Conservation (phyloP, 1,284 basidiomycete species). For the Cutaneotrichosporon cavernicola region DNA sequence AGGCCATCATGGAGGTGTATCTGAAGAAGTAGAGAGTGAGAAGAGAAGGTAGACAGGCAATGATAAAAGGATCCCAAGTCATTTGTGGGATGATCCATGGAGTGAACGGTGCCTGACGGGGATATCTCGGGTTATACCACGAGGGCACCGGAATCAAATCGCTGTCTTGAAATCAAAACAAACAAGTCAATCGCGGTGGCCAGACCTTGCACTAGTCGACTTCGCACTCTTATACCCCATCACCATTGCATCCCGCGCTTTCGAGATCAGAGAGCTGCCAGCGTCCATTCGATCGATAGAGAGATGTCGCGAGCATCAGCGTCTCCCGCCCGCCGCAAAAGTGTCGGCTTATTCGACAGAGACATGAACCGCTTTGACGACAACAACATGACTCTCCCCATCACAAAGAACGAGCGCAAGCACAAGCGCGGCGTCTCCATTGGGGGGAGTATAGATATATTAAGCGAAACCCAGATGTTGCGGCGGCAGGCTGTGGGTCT, state of each 20-base stretch:
- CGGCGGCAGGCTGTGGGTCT: slow-evolving; percentile 14
- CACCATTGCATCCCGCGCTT: neutral
- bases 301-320: slow-evolving; percentile 4
- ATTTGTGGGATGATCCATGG: neutral
- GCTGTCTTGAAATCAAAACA: slow-evolving; percentile 7
- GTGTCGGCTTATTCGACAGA: slow-evolving; percentile 32
- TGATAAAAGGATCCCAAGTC: neutral
- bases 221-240: neutral
- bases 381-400: slow-evolving; percentile 30
- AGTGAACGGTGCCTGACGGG: slow-evolving; percentile 3
- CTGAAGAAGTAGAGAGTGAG: neutral
- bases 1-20: slow-evolving; percentile 18
- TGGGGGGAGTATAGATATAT: slow-evolving; percentile 24
- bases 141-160: slow-evolving; percentile 11
- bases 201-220: neutral
- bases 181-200: slow-evolving; percentile 18
- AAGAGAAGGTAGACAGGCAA: neutral
- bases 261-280: neutral
- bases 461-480: slow-evolving; percentile 14
- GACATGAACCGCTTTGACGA: slow-evolving; percentile 31
- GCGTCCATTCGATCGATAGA: neutral
- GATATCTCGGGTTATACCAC: neutral
- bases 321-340: slow-evolving; percentile 34
- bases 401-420: slow-evolving; percentile 20
- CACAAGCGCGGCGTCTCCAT: slow-evolving; percentile 31